phyloP scores from a whole-genome alignment of 2,329 filamentous ascomycete genomes.

The Pseudocercospora vitis region DNA sequence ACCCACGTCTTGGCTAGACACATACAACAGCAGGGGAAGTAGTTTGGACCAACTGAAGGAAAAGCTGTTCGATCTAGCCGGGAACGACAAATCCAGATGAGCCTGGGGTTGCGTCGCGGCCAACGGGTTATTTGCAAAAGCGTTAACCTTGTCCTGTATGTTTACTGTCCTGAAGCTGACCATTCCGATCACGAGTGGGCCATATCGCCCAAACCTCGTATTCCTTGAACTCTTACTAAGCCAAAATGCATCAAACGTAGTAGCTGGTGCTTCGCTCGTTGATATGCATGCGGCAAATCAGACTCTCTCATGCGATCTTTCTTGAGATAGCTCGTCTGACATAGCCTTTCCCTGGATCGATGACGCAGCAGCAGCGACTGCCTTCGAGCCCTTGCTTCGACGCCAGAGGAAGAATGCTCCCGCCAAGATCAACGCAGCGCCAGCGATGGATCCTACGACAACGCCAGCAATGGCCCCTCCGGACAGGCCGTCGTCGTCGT shows the following conservation, averaged over 20 bases:
- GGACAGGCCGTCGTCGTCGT: slow-evolving; percentile 35
- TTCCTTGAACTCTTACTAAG: too few relatives aligned
- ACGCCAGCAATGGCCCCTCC: slow-evolving; percentile 48
- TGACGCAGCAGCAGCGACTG: background rate
- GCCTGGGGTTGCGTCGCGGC: too few relatives aligned
- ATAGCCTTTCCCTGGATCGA: slow-evolving; percentile 13
- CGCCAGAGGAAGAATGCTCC: slow-evolving; percentile 20
- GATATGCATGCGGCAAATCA: too few relatives aligned
- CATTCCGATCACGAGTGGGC: too few relatives aligned
- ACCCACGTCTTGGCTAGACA: slow-evolving; percentile 20
- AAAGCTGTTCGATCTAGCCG: too few relatives aligned
- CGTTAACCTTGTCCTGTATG: too few relatives aligned
- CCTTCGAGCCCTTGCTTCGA: slow-evolving; percentile 13
- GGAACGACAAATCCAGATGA: too few relatives aligned
- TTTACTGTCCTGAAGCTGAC: too few relatives aligned
- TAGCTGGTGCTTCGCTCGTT: too few relatives aligned
- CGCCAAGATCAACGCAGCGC: slow-evolving; percentile 29
- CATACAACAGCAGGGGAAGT: slow-evolving; percentile 9
- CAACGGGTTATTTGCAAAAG: too few relatives aligned
- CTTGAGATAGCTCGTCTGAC: slow-evolving; percentile 10
- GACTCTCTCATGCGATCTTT: too few relatives aligned
- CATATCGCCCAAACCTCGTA: too few relatives aligned
- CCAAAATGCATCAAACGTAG: background rate
- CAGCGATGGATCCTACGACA: slow-evolving; percentile 35
- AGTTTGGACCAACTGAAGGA: slow-evolving; percentile 13